Evolutionary conservation across 108 stramenopile species (phyloP).

Genomic region (Skeletonema potamos): DNA sequence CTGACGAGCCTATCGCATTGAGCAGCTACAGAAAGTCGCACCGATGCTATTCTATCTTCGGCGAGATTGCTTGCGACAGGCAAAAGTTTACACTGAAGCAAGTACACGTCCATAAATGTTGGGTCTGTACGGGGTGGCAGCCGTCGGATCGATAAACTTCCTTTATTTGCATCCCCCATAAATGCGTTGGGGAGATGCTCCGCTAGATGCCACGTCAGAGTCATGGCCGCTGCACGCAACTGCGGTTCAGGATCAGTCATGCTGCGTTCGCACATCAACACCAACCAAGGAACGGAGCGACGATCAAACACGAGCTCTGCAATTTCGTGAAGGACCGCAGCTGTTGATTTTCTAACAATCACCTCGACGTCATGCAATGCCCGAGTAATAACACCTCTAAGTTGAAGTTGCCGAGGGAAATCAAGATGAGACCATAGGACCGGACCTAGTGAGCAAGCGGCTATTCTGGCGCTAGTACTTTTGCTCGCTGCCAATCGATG

Average conservation of each 20-base stretch:
- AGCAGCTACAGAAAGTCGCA: slow-evolving; percentile 83
- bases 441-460: slow-evolving; percentile 86
- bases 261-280: slow-evolving; percentile 90
- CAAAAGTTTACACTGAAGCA: slow-evolving; percentile 87
- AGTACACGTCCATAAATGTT: slow-evolving; percentile 86
- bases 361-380: slow-evolving; percentile 90
- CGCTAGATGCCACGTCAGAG: slow-evolving; percentile 86
- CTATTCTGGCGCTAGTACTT: slow-evolving; percentile 77
- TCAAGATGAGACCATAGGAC: slow-evolving; percentile 87
- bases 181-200: slow-evolving; percentile 92
- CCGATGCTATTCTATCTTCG: slow-evolving; percentile 80
- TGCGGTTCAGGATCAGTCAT: slow-evolving; percentile 93
- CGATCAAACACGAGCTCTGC: slow-evolving; percentile 85
- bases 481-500: slow-evolving; percentile 86
- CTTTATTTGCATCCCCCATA: slow-evolving; percentile 86
- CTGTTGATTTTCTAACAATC: slow-evolving; percentile 84
- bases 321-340: slow-evolving; percentile 85
- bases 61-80: slow-evolving; percentile 88
- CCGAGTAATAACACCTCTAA: slow-evolving; percentile 88
- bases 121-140: slow-evolving; percentile 80
- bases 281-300: slow-evolving; percentile 84
- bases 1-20: slow-evolving; percentile 86
- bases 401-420: slow-evolving; percentile 88
- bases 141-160: slow-evolving; percentile 76
- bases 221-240: slow-evolving; percentile 86